Evolutionary conservation across 2,329 filamentous ascomycete genomes (phyloP).

Genomic region (Rhynchosporium graminicola): DNA sequence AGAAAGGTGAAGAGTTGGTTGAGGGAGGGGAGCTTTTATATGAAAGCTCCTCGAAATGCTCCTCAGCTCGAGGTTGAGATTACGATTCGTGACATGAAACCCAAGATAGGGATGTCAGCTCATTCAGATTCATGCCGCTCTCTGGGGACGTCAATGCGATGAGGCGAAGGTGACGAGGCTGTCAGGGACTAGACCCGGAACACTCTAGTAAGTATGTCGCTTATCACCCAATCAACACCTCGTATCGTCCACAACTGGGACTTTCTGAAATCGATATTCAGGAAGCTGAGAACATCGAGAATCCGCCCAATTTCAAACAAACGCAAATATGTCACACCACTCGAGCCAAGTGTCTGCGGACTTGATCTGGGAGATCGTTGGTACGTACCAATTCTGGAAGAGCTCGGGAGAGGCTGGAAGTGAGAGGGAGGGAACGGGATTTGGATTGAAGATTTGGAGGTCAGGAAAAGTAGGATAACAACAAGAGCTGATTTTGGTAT

Average conservation of each 20-base stretch:
- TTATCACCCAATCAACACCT: not conserved
- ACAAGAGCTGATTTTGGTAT: conserved; percentile 26
- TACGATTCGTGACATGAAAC: conserved; percentile 25
- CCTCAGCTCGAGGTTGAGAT: conserved; percentile 16
- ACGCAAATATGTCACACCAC: conserved; percentile 48
- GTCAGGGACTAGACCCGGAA: not conserved
- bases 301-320: conserved; percentile 22
- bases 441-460: conserved; percentile 7
- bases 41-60: conserved; percentile 17
- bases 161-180: conserved; percentile 20
- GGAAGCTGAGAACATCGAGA: conserved; percentile 18
- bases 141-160: conserved; percentile 16
- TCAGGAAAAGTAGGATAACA: not conserved
- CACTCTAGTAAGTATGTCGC: not conserved
- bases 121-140: conserved; percentile 22
- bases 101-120: conserved; percentile 22
- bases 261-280: conserved; percentile 21
- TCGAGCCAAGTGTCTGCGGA: conserved; percentile 81
- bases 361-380: conserved; percentile 92
- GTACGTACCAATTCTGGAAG: conserved; percentile 59
- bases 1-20: conserved; percentile 14
- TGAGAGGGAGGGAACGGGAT: not conserved
- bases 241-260: conserved; percentile 5
- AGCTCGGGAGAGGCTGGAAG: not conserved
- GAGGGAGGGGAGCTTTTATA: conserved; percentile 19